A percentile compares a stretch with the other conserved stretches of the same genome.
These are phyloP conservation scores for Fusarium nematophilum DNA, from an alignment of 2,329 filamentous ascomycete species.

Conservation along the genomic window DNA sequence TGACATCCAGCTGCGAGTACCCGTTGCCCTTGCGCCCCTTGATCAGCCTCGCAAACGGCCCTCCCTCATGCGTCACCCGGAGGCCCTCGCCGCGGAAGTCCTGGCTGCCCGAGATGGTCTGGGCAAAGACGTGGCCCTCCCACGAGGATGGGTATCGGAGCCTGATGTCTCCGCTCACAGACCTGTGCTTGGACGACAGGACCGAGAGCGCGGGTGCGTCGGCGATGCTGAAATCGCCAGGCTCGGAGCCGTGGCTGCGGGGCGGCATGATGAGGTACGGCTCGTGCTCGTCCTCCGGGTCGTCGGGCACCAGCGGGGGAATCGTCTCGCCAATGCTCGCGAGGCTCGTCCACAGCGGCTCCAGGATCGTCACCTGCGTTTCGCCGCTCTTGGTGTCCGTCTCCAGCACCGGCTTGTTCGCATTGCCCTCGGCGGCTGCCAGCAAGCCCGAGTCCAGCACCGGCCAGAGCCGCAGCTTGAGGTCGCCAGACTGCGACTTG, in stretches of 20 bases:
- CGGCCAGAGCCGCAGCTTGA: constrained; percentile 57
- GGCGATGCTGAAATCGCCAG: not conserved
- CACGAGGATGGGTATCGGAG: constrained; percentile 61
- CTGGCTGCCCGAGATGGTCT: constrained; percentile 56
- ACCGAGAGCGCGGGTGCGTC: constrained; percentile 44
- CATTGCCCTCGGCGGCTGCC: not conserved
- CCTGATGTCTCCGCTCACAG: constrained; percentile 57
- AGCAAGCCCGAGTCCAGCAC: constrained; percentile 49
- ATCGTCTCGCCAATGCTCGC: constrained; percentile 13
- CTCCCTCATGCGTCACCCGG: constrained; percentile 48
- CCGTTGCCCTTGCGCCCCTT: constrained; percentile 57
- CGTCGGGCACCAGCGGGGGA: constrained; percentile 26
- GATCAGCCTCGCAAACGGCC: constrained; percentile 45
- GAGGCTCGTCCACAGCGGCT: constrained; percentile 56
- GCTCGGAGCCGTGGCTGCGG: no score
- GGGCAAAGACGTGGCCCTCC: constrained; percentile 58
- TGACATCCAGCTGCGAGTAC: constrained; percentile 47
- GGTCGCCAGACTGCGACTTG: constrained; percentile 54
- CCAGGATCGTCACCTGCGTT: constrained; percentile 53
- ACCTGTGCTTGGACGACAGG: constrained; percentile 56
- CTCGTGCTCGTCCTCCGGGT: constrained; percentile 31
- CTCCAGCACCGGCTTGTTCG: constrained; percentile 46
- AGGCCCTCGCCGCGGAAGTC: constrained; percentile 57
- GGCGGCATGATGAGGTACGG: constrained; percentile 33
- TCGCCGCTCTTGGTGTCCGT: constrained; percentile 59